Evolutionary conservation across 2,329 filamentous ascomycete species (phyloP).

Genomic region (Diaporthe sp.): DNA sequence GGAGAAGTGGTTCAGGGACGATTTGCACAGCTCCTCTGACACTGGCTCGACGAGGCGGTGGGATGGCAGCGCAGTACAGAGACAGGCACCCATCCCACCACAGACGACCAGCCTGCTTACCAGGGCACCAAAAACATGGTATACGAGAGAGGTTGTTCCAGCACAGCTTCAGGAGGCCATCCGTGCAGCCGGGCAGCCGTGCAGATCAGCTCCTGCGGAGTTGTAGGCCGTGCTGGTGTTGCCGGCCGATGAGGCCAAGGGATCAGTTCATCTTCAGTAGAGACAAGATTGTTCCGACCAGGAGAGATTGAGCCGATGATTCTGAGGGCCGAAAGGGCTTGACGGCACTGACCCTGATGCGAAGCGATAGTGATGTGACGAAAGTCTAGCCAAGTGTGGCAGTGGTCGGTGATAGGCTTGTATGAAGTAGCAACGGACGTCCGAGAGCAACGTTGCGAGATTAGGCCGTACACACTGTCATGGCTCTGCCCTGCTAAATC

Average conservation of each 20-base stretch:
- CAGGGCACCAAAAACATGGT: background rate
- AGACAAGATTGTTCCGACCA: background rate
- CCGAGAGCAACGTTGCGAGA: slow-evolving; percentile 27
- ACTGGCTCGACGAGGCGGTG: background rate
- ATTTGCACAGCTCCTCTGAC: background rate
- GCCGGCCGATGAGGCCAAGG: background rate
- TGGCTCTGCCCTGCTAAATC: background rate
- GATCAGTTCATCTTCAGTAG: background rate
- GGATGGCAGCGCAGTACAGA: background rate
- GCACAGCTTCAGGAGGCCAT: background rate
- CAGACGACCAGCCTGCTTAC: background rate
- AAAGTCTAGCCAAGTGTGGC: background rate
- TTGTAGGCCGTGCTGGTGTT: background rate
- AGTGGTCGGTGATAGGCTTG: background rate
- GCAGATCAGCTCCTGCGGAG: background rate
- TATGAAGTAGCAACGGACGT: slow-evolving; percentile 21
- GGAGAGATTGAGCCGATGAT: background rate
- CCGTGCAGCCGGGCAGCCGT: background rate
- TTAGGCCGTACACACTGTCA: slow-evolving; percentile 3
- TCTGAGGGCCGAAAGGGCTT: background rate
- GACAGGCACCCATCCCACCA: background rate
- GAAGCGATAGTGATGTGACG: background rate
- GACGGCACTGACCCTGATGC: background rate
- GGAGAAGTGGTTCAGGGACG: background rate
- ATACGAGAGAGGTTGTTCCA: background rate